Conservation (phyloP, 768 basidiomycete species). For the Boletellus ananiceps region DNA sequence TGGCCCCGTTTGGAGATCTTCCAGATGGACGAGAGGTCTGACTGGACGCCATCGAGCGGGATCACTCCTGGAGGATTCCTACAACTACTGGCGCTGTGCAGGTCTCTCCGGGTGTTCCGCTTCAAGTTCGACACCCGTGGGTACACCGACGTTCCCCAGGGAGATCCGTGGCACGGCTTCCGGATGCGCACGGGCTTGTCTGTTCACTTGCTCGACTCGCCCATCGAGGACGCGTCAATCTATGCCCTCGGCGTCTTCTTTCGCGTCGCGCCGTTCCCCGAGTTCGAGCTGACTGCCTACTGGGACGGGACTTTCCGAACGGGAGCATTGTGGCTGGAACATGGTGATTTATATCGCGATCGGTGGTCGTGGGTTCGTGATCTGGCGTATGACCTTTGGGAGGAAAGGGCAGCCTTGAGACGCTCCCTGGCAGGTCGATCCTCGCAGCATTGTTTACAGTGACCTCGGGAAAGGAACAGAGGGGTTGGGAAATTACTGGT, state of each 20-base stretch:
- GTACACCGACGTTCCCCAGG: slow-evolving; percentile 7
- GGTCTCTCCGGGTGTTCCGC: slow-evolving; percentile 3
- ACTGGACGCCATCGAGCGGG: slow-evolving; percentile 5
- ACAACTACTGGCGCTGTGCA: slow-evolving; percentile 10
- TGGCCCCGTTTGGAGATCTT: slow-evolving; percentile 10
- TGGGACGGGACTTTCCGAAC: neutral
- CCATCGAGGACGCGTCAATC: slow-evolving; percentile 1
- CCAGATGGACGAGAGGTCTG: neutral
- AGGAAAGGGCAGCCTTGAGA: slow-evolving; percentile 3
- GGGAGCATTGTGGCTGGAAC: neutral
- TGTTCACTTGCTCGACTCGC: slow-evolving; percentile 2
- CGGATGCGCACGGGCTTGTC: neutral
- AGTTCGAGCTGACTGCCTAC: slow-evolving; percentile 2
- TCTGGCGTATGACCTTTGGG: neutral
- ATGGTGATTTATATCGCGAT: neutral
- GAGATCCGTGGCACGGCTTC: slow-evolving; percentile 10
- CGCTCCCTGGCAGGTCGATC: neutral
- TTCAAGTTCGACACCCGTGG: slow-evolving; percentile 7
- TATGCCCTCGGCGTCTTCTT: slow-evolving; percentile 14
- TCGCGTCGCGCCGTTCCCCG: slow-evolving; percentile 2
- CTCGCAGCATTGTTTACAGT: no score
- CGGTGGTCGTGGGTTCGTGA: slow-evolving; percentile 1
- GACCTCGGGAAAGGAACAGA: no score
- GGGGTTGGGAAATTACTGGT: no score
- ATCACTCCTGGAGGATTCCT: slow-evolving; percentile 9